Base-by-base conservation (phyloP, 768 basidiomycete species). In the Mycena epipterygia region DNA sequence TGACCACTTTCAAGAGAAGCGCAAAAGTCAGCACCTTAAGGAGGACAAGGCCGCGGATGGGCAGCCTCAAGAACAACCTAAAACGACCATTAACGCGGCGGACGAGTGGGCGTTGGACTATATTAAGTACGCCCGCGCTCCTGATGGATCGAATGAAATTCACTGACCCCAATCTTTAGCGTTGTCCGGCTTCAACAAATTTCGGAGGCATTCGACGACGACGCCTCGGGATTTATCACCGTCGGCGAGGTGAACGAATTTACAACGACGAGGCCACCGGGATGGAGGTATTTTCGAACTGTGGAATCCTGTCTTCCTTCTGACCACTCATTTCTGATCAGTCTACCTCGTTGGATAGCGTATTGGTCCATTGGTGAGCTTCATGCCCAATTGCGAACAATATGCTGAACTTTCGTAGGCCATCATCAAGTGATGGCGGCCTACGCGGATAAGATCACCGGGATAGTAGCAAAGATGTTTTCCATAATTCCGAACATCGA, bases 171-270 rank as follows among this genome's bases (percentile, higher is more conserved):
- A 9, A 37, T 58, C 33, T 46, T 29, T 17, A 71, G 59, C 27
- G 66, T 82, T 16, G 55, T 73, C 25, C 76, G 78, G 46, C 67
- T 84, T 5, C 81, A 80, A 25, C 72, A 78, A 0, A 74, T 85
- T 39, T 73, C 78, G 23, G 84, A 83, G 62, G 82, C 80, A 1
- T 80, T 84, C 49, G 83, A 84, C 35, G 79, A 80, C 39, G 83
- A 84, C 61, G 78, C 76, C 0, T 80, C 79, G 3, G 81, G 83
- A 0, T 84, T 79, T 29, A 67, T 83, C 2, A 81, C 77, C 0
- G 68, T 81, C 11, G 68, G 66, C 12, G 82, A 82, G 48, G 80
- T 77, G 1, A 83, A 83, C 55, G 44, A 59, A 0, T 82, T 81
- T 58, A 79, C 80, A 0, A 62, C 70, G 0, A 57, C 74, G 4